Base-by-base conservation (phyloP, 225 moss, liverwort and hornwort species). In the Pleurozium schreberi region DNA sequence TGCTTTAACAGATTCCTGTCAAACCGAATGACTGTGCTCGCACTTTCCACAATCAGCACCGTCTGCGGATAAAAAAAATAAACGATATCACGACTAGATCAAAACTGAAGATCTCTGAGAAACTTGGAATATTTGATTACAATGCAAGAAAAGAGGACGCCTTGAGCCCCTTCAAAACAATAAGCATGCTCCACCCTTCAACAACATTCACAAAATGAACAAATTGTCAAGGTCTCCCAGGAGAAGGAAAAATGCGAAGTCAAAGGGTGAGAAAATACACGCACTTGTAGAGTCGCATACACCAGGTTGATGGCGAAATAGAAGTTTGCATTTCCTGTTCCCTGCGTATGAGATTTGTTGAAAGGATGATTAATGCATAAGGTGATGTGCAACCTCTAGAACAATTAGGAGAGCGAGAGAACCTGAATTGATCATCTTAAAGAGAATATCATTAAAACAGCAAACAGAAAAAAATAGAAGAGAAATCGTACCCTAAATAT, bases 281-380 rank as follows among this genome's bases (percentile, higher is more conserved):
- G 82, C 58, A 98, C 98, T 94, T 98, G 96, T 45, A 98, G 86
- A 73, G 92, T 91, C 42, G 98, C 96, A 88, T 98, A 98, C 49
- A 97, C 90, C 75, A 98, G 91, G 75, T 95, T 92, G 89, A 97
- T 98, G 30, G 97, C 97, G 84, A 97, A 98, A 80, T 97, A 98
- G 77, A 98, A 98, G 85, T 98, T 98, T 27, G 98, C 95, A 87
- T 98, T 98, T 85, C 98, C 98, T 82, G 98, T 98, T 62, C 98
- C 98, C 97, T 97, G 92, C 87, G 88, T 23, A 65, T 58, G 57
- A 87, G 62, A 68, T 74, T 50, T 19, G 31, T 82, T 69, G 82
- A 69, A 85, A 64, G 63, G 52, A 69, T 59, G 34, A 87, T 66
- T 87, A 45, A 61, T 66, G 52, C 55, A 69, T 45, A 52, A 34